Conservation (phyloP, 2,329 filamentous ascomycete genomes). For the Neonectria punicea region DNA sequence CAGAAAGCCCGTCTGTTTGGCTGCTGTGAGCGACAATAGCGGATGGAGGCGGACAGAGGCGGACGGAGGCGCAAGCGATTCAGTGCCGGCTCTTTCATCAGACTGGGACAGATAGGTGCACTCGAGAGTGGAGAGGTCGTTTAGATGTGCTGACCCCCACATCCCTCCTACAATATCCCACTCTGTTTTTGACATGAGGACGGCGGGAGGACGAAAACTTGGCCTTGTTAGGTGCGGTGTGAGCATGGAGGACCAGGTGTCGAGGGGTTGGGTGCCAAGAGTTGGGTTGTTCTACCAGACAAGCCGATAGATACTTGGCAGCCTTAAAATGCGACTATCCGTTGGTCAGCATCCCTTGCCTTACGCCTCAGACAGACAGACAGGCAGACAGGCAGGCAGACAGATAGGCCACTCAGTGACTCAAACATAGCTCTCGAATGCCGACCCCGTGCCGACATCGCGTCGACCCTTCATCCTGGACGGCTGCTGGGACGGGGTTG, state of each 20-base stretch:
- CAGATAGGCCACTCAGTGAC: neutral
- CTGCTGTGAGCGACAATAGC: constrained; percentile 4
- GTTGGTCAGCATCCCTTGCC: constrained; percentile 23
- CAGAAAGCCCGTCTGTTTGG: constrained; percentile 4
- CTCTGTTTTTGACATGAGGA: constrained; percentile 11
- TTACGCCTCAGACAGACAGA: constrained; percentile 5
- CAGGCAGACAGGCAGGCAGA: neutral
- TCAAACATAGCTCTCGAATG: neutral
- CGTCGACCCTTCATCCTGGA: constrained; percentile 14
- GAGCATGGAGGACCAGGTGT: neutral
- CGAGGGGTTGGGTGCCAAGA: constrained; percentile 3
- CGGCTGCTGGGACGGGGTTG: constrained; percentile 7
- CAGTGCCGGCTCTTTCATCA: constrained; percentile 3
- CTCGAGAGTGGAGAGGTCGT: constrained; percentile 2
- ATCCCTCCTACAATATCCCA: constrained; percentile 8
- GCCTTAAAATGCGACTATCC: constrained; percentile 14
- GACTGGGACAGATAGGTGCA: neutral
- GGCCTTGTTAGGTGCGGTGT: constrained; percentile 7
- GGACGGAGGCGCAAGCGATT: constrained; percentile 5
- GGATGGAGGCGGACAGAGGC: constrained; percentile 1
- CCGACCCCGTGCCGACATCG: constrained; percentile 1
- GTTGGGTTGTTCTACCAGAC: neutral
- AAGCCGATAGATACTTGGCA: constrained; percentile 2
- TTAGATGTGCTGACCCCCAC: constrained; percentile 15
- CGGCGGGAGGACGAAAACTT: constrained; percentile 4